Evolutionary conservation across 345 rosid species (phyloP).

Genomic region (Iberis pinnata): DNA sequence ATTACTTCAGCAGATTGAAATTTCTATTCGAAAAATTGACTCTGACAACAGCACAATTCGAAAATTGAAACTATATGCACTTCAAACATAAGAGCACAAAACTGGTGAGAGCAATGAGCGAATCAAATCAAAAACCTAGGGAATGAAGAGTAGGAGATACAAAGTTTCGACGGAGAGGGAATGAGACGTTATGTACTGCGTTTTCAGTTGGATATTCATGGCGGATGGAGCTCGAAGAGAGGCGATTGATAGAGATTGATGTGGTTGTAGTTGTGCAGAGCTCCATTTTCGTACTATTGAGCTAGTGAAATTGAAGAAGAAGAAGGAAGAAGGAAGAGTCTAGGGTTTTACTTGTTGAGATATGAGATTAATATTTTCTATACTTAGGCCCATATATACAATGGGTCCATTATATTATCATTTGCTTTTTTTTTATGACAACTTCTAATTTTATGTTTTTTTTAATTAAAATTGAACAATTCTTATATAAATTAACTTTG

Average conservation of each 20-base stretch:
- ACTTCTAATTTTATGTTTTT: too few relatives aligned
- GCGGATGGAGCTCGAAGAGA: conserved; percentile 16
- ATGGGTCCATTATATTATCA: too few relatives aligned
- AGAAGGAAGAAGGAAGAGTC: background rate
- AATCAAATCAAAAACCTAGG: conserved; percentile 25
- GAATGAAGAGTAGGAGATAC: conserved; percentile 22
- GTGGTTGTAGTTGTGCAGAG: conserved; percentile 25
- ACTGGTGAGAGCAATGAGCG: background rate
- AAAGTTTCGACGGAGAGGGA: conserved; percentile 18
- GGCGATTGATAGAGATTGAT: conserved; percentile 22
- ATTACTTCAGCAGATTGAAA: background rate
- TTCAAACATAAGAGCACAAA: too few relatives aligned
- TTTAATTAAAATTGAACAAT: too few relatives aligned
- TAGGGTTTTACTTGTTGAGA: too few relatives aligned
- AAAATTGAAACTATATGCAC: too few relatives aligned
- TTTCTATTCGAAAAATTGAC: background rate
- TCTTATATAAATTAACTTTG: too few relatives aligned
- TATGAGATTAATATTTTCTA: too few relatives aligned
- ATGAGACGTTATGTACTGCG: conserved; percentile 14
- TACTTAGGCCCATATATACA: too few relatives aligned
- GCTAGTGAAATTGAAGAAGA: too few relatives aligned
- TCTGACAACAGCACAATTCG: too few relatives aligned
- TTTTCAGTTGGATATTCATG: conserved; percentile 14
- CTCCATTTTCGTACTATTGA: conserved; percentile 44
- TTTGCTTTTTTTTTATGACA: too few relatives aligned